These are phyloP conservation scores for Poronia punctata DNA, from an alignment of 495 filamentous ascomycete genomes.

Conservation along the genomic window DNA sequence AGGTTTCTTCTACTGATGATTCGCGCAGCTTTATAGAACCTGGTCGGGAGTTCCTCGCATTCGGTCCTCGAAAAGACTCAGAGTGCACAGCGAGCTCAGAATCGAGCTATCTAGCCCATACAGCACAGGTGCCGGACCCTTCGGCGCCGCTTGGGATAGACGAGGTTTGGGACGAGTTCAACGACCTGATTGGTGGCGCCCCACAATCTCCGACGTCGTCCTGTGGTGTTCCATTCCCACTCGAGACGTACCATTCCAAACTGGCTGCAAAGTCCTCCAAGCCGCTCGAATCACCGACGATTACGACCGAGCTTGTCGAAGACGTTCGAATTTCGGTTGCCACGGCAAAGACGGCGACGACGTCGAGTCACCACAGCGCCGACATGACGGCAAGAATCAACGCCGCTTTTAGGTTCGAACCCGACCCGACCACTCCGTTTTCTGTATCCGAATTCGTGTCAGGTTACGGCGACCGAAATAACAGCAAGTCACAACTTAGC, in stretches of 20 bases:
- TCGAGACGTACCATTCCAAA: slow-evolving; percentile 32
- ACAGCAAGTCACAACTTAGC: slow-evolving; percentile 22
- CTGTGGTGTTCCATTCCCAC: slow-evolving; percentile 36
- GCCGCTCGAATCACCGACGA: slow-evolving; percentile 35
- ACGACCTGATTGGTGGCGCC: slow-evolving; percentile 72
- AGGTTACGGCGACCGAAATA: slow-evolving; percentile 42
- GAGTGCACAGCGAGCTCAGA: slow-evolving; percentile 53
- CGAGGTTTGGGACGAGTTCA: slow-evolving; percentile 92
- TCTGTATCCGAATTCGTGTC: slow-evolving; percentile 48
- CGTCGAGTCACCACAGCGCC: slow-evolving; percentile 36
- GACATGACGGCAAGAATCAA: slow-evolving; percentile 42
- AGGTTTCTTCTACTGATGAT: slow-evolving; percentile 11
- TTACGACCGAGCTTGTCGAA: slow-evolving; percentile 20
- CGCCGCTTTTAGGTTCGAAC: slow-evolving; percentile 31
- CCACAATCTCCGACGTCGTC: slow-evolving; percentile 51
- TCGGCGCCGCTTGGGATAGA: slow-evolving; percentile 62
- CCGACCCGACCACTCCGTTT: slow-evolving; percentile 37
- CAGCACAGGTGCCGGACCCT: slow-evolving; percentile 54
- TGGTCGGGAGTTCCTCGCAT: slow-evolving; percentile 56
- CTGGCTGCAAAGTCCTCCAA: slow-evolving; percentile 23
- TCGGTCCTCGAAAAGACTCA: slow-evolving; percentile 65
- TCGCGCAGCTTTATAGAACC: slow-evolving; percentile 12
- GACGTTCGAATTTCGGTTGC: slow-evolving; percentile 27
- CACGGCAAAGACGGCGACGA: slow-evolving; percentile 21
- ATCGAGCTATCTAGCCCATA: slow-evolving; percentile 45